These are phyloP conservation scores for Stropharia rugosoannulata DNA, from an alignment of 768 basidiomycete species.

Conservation along the genomic window DNA sequence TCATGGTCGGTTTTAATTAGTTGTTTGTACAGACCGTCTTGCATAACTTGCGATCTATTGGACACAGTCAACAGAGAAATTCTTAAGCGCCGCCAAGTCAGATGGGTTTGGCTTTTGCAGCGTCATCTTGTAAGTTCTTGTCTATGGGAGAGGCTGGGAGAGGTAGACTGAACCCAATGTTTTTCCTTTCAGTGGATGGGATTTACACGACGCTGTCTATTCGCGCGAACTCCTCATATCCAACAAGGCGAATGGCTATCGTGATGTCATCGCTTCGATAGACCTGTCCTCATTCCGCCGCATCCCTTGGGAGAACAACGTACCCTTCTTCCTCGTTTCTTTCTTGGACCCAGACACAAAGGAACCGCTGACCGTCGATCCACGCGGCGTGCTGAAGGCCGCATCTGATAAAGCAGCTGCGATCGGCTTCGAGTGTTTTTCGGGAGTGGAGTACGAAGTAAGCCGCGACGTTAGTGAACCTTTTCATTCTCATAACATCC, in stretches of 20 bases:
- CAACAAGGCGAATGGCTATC: constrained; percentile 89
- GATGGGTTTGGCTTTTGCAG: constrained; percentile 94
- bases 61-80: constrained; percentile 84
- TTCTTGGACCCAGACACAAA: constrained; percentile 88
- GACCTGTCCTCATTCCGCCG: constrained; percentile 87
- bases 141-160: neutral
- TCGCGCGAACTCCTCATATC: constrained; percentile 85
- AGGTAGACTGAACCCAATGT: neutral
- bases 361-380: constrained; percentile 77
- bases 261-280: constrained; percentile 82
- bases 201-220: constrained; percentile 88
- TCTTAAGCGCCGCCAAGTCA: constrained; percentile 73
- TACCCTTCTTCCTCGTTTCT: constrained; percentile 91
- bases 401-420: constrained; percentile 50
- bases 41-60: too few relatives aligned
- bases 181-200: constrained; percentile 70
- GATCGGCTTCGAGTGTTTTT: constrained; percentile 60
- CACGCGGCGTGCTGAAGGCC: constrained; percentile 74
- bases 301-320: constrained; percentile 88
- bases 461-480: constrained; percentile 15
- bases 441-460: constrained; percentile 96
- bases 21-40: too few relatives aligned
- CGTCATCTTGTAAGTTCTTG: constrained; percentile 73
- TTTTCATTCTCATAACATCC: neutral
- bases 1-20: constrained; percentile 55